Percentiles rank a stretch among this genome's conserved stretches.
phyloP scores from a whole-genome alignment of 768 basidiomycete species.

The Cystofilobasidium ferigula region DNA sequence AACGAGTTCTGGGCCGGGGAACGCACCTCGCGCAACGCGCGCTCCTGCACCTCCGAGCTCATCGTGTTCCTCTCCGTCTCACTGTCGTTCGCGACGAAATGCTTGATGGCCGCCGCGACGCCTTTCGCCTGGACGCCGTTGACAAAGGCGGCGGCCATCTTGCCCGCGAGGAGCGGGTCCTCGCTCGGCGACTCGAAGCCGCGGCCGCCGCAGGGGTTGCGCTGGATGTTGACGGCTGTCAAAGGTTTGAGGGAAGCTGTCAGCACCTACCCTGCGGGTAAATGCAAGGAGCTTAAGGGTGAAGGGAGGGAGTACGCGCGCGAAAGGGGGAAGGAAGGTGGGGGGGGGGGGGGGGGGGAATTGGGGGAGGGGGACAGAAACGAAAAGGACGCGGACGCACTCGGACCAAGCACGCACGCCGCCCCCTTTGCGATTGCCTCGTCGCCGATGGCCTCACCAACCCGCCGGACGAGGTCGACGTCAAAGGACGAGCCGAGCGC shows the following conservation, averaged over 20 bases:
- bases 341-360: too few species aligned
- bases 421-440: too few species aligned
- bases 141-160: constrained; percentile 55
- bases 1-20: constrained; percentile 24
- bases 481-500: too few species aligned
- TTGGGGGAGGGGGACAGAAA: background rate
- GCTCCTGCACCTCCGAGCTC: background rate
- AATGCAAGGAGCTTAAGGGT: background rate
- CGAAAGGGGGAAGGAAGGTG: background rate
- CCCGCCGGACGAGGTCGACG: too few species aligned
- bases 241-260: too few species aligned
- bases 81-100: constrained; percentile 59
- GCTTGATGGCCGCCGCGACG: constrained; percentile 62
- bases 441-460: too few species aligned
- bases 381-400: constrained; percentile 29
- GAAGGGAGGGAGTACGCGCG: background rate
- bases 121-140: constrained; percentile 57
- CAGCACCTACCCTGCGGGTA: too few species aligned
- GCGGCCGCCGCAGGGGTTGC: constrained; percentile 32
- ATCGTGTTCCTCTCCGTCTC: constrained; percentile 57
- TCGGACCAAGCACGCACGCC: too few species aligned
- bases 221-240: constrained; percentile 68
- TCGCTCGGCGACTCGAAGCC: constrained; percentile 54
- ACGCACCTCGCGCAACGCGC: background rate
- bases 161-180: constrained; percentile 55